Conservation (phyloP, 1,139 yeast genomes). For the Magnusiomyces tetraspermus region DNA sequence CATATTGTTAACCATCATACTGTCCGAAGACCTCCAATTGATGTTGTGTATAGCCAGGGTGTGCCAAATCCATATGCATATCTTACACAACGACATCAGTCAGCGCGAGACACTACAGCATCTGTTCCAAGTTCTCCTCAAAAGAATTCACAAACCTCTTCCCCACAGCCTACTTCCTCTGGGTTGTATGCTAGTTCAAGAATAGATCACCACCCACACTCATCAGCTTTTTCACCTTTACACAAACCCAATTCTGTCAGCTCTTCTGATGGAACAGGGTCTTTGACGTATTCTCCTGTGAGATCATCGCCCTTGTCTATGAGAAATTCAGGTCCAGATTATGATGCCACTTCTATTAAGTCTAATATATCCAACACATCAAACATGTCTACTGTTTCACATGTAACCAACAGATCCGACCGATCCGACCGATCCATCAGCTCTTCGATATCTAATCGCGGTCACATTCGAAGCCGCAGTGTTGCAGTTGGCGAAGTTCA, state of each 20-base stretch:
- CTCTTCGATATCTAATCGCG: background rate
- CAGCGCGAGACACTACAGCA: background rate
- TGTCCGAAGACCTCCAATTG: background rate
- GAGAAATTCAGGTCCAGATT: no score
- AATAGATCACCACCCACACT: no score
- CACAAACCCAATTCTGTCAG: no score
- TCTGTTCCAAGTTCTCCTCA: background rate
- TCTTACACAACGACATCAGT: background rate
- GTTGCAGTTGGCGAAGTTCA: slow-evolving; percentile 4
- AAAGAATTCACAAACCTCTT: background rate
- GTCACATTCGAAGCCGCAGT: background rate
- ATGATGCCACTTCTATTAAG: no score
- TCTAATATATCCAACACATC: no score
- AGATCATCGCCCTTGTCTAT: background rate
- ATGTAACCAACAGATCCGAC: no score
- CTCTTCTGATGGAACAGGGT: no score
- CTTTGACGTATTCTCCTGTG: background rate
- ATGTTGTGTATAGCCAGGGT: background rate
- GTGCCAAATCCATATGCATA: background rate
- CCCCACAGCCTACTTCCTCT: background rate
- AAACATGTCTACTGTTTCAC: no score
- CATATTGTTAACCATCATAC: slow-evolving; percentile 4
- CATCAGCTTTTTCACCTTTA: no score
- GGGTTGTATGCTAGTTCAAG: background rate
- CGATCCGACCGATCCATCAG: no score